Base-by-base conservation (phyloP, 2,329 filamentous ascomycete species). In the Fusarium chuoi region DNA sequence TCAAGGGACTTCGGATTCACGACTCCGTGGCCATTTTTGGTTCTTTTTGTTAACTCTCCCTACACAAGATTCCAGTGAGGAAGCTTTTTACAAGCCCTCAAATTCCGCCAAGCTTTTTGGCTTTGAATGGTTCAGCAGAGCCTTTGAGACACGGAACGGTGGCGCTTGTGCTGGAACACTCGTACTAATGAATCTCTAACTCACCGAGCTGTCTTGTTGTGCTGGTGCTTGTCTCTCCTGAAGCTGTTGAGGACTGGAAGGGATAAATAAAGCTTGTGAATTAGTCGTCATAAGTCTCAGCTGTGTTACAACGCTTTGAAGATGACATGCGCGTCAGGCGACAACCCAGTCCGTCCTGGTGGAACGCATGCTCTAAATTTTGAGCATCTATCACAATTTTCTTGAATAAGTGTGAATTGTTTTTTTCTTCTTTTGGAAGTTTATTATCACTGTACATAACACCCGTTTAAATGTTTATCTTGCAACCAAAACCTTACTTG, bases 201-300 rank as follows among this genome's bases (percentile, higher is more conserved):
- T 78, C 75, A 77, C 71, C 76, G 68, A 76, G 70, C 63, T 60
- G 28, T 70, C 64, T 76, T 64, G 58, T 74, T 74, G 61, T 61
- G 56, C 30, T 44, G 60, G 42, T 44, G 14, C 51, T 49, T 68
- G 62, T 70, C 61, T 57, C 55, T 54, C 58, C 46, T 63, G 61
- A 63, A 69, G 63, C 41, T 71, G 73, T 75, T 62, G 62, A 52
- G 63, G 30, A 49, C 61, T 46, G 36, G n/a, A 44, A 63, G 59
- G 65, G 59, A 61, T 56, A 46, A 65, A 61, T 56, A 46, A 65
- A 55, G 42, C 56, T 60, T 62, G 44, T 42, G 51, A 60, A 64
- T 66, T 68, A 71, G 71, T 66, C 69, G 65, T 57, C 61, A 57
- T 70, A n/a, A n/a, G 57, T 51, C 51, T 68, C 51, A 51, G 62